Base-by-base conservation (phyloP, 306 rosid species). In the Medicago lupulina region DNA sequence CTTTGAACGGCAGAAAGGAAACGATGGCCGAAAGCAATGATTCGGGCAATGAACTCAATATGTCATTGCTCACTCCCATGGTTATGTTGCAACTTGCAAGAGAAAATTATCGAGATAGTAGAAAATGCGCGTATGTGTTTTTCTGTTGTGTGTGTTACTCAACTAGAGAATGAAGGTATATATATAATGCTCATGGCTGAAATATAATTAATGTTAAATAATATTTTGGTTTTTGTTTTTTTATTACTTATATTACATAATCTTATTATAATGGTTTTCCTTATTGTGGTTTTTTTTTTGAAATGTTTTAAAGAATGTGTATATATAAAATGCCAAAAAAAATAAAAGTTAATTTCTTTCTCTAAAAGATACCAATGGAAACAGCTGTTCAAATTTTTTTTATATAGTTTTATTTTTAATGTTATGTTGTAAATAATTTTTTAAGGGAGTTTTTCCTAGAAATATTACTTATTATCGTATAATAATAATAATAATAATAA, bases 1-100 rank as follows among this genome's bases (percentile, higher is more conserved):
- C 85, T 55, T 70, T 81, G 63, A 81, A 76, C 2, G 78, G 63
- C 15, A 81, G 74, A 0, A 9, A 19, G 12, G 84, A 81, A 17
- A 81, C 4, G 18, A 81, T 76, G 54, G 4, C 7, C 31, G 67
- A 12, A 16, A 81, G 73, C 25, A 81, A 6, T 4, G 79, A 1
- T 0, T 41, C 25, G 0, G 81, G 81, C 9, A 81, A 34, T 5
- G 0, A 19, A 21, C 14, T 21, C 3, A 76, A n/a, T 19, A 8
- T 6, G 13, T 81, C 70, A 14, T 8, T 1, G 60, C 69, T 67
- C 18, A 0, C 9, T 16, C 25, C 62, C 81, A 77, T 68, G 62
- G 62, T 51, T 17, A 55, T 34, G 46, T 15, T 50, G 19, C 21
- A n/a, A 6, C 31, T 15, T 50, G 19, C 21, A n/a, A 6, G 10